A percentile compares a stretch with the other conserved stretches of the same genome.
phyloP scores from a whole-genome alignment of 106 monocot genomes.

The Platanthera zijinensis region DNA sequence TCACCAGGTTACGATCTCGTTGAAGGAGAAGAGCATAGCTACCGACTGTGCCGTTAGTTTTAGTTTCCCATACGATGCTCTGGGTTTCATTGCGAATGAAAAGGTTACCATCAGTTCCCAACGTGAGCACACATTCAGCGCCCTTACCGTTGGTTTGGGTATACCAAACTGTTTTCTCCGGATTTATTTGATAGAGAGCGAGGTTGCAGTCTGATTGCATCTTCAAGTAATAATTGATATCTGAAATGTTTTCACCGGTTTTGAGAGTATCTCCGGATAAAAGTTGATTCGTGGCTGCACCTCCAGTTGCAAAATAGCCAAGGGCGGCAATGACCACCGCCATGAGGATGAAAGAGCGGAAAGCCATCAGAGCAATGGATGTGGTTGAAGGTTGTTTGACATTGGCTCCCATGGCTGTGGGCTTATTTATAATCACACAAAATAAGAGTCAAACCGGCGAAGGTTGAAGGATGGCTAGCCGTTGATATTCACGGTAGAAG shows the following conservation, averaged over 20 bases:
- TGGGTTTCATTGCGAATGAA: background rate
- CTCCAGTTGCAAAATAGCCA: background rate
- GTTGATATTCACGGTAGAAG: too few relatives aligned
- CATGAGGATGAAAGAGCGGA: constrained; percentile 2
- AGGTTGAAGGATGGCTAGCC: too few relatives aligned
- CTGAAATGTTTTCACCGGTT: background rate
- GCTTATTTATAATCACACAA: too few relatives aligned
- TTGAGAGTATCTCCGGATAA: background rate
- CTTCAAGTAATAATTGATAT: background rate
- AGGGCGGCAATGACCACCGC: background rate
- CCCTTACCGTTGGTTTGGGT: background rate
- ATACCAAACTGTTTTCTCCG: background rate
- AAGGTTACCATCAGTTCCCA: background rate
- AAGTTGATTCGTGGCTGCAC: background rate
- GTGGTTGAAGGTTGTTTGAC: background rate
- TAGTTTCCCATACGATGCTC: background rate
- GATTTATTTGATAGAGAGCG: background rate
- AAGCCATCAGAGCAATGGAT: background rate
- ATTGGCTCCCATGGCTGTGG: background rate
- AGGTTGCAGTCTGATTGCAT: background rate
- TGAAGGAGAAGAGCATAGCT: background rate
- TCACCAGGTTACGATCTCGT: background rate
- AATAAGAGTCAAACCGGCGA: too few relatives aligned
- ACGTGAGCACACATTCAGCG: background rate
- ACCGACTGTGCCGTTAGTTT: background rate